A percentile compares a stretch with the other conserved stretches of the same genome.
Conservation (phyloP, 768 basidiomycete species). For the Clathrus columnatus region DNA sequence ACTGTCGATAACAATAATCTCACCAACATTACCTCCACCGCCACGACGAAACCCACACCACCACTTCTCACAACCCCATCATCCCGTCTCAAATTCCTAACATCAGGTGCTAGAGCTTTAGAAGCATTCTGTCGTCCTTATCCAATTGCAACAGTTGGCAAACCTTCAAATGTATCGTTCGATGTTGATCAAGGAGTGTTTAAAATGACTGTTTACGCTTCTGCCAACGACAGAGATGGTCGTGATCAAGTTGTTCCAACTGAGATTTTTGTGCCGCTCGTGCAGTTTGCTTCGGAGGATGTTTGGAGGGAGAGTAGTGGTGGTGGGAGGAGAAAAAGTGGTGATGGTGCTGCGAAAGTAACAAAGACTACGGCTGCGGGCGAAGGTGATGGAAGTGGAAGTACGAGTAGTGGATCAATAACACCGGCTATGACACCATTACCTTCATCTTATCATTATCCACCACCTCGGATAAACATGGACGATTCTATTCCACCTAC, state of each 20-base stretch:
- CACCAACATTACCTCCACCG: no score
- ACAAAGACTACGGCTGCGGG: no score
- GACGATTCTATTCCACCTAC: no score
- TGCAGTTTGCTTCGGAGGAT: slow-evolving; percentile 65
- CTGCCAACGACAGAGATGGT: slow-evolving; percentile 25
- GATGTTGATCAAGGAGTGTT: slow-evolving; percentile 65
- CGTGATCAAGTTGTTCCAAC: slow-evolving; percentile 43
- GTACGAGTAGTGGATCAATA: neutral
- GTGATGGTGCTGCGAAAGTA: no score
- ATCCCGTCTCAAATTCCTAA: slow-evolving; percentile 44
- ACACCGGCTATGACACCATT: neutral
- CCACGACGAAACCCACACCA: neutral
- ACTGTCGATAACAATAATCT: neutral
- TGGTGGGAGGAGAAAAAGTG: slow-evolving; percentile 5
- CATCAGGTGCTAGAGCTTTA: slow-evolving; percentile 77
- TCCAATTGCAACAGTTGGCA: slow-evolving; percentile 68
- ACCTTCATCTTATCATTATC: neutral
- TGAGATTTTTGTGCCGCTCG: slow-evolving; percentile 84
- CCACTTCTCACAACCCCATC: neutral
- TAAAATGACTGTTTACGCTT: slow-evolving; percentile 56
- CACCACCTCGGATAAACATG: no score
- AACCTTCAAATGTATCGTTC: slow-evolving; percentile 57
- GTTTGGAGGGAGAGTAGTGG: slow-evolving; percentile 19
- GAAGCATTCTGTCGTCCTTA: slow-evolving; percentile 82
- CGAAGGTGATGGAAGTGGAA: neutral